Evolutionary conservation across 352 stramenopile species (phyloP), one percentile per base, ranked within the genome.

Genomic region (Thalassiosira mediterranea): DNA sequence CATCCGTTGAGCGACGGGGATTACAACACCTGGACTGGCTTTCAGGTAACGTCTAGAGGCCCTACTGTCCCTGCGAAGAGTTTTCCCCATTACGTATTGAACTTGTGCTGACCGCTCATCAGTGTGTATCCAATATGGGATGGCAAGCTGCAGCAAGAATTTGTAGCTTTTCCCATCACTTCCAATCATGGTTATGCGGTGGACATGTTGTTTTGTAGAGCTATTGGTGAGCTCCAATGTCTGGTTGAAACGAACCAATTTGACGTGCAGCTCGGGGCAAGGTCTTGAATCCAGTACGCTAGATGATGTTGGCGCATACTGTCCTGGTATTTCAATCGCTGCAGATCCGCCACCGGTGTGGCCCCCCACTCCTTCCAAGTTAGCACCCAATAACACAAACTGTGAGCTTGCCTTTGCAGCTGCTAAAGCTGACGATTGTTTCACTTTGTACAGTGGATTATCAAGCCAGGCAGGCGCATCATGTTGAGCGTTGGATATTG

Each of bases 1-100:
- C 61, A 94, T 83, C n/a, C 88, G 70, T 53, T 94, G 86, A n/a
- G 88, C 89, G 52, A 93, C 76, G 25, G 87, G 87, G 57, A 93
- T 90, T 0, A 89, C 79, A 28, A 88, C 76, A 52, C 51, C 88
- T 66, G 84, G 79, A 49, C 80, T 76, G 4, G 84, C 58, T 37
- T 52, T 78, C 19, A 91, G 69, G 77, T 76, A 60, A 63, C 81
- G 82, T 76, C 88, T 79, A 56, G 72, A 83, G 29, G 72, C 63
- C n/a, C 76, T 51, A 34, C 79, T 80, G 48, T 91, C 83, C 32
- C 71, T 81, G 26, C 79, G 48, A 23, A 94, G 67, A 29, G 81
- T 68, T 76, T 92, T 93, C 23, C 84, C 71, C 26, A 92, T 53
- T 17, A 93, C 48, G 46, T 84, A 90, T 54, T 85, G 61, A n/a